These are phyloP conservation scores for Camellia granthamiana DNA, from an alignment of 148 eudicot genomes.

Conservation along the genomic window DNA sequence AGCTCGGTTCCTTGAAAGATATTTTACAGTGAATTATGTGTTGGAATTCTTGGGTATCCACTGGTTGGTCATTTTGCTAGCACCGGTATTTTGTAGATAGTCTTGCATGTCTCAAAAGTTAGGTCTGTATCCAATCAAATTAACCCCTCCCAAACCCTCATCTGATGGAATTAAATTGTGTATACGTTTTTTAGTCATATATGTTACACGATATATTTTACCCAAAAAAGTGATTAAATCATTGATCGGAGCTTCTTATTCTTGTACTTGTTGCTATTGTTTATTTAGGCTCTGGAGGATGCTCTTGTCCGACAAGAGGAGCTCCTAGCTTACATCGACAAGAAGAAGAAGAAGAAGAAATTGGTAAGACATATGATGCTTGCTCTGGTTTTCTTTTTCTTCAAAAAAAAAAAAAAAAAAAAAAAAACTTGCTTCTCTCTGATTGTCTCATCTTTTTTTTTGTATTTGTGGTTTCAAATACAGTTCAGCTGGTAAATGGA, in stretches of 20 bases:
- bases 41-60: neutral
- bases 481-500: constrained; percentile 28
- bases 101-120: neutral
- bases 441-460: neutral
- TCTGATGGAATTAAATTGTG: too few species aligned
- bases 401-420: neutral
- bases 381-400: neutral
- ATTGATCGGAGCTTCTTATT: neutral
- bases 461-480: neutral
- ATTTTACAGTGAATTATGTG: neutral
- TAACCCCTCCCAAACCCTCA: too few species aligned
- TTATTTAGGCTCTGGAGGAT: constrained; percentile 59
- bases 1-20: neutral
- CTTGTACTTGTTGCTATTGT: neutral
- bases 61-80: neutral
- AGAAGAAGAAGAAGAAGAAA: constrained; percentile 76
- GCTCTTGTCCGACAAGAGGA: constrained; percentile 65
- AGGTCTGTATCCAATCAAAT: too few species aligned
- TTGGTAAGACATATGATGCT: constrained; percentile 17
- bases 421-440: neutral
- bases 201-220: neutral
- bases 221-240: neutral
- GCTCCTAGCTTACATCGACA: constrained; percentile 52
- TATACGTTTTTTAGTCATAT: too few species aligned
- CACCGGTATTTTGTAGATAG: neutral